Conservation (phyloP, 73 alveolate species). For the Uronychia binucleata region DNA sequence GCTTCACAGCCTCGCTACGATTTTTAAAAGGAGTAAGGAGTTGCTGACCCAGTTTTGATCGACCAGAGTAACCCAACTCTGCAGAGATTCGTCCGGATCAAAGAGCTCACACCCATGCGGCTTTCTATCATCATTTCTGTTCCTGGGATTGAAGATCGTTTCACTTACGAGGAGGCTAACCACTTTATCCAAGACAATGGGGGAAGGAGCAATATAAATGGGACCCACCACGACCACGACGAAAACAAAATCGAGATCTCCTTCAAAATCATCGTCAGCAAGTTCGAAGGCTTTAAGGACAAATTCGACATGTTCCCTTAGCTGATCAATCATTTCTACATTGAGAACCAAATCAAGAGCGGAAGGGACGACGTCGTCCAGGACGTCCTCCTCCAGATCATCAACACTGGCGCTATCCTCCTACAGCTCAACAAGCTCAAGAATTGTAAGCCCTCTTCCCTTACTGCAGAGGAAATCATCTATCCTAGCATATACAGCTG, state of each 20-base stretch:
- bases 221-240: not conserved
- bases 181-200: too few relatives aligned
- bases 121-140: not conserved
- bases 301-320: not conserved
- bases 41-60: too few relatives aligned
- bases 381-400: not conserved
- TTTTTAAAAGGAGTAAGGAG: not conserved
- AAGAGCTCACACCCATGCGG: not conserved
- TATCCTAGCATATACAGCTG: not conserved
- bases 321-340: too few relatives aligned
- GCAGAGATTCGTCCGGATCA: too few relatives aligned
- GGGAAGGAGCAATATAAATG: not conserved
- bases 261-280: not conserved
- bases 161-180: too few relatives aligned
- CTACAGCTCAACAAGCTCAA: not conserved
- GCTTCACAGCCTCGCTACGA: not conserved
- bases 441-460: not conserved
- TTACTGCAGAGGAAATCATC: not conserved
- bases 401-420: not conserved
- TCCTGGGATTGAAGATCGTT: too few relatives aligned
- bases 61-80: too few relatives aligned
- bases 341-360: not conserved
- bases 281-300: not conserved
- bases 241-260: not conserved
- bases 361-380: not conserved